Conservation (phyloP, 2,329 filamentous ascomycete species). For the Apiospora marii region DNA sequence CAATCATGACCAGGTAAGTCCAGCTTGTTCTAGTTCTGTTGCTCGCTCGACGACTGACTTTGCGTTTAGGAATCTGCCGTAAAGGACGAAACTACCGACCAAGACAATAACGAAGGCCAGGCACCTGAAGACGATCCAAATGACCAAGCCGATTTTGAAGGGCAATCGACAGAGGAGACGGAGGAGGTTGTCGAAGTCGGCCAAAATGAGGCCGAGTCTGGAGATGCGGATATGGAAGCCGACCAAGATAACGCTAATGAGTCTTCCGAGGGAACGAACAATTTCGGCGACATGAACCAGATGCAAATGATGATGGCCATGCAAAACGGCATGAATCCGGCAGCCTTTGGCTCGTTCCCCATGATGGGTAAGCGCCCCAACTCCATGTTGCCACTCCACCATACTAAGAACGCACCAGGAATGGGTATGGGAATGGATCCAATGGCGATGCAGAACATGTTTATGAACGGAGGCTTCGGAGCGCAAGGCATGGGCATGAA, state of each 20-base stretch:
- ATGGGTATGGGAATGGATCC: conserved; percentile 91
- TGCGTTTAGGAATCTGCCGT: background rate
- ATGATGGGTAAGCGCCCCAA: conserved; percentile 81
- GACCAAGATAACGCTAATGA: conserved; percentile 52
- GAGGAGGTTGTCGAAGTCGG: conserved; percentile 25
- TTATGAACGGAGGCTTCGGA: conserved; percentile 81
- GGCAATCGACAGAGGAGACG: conserved; percentile 25
- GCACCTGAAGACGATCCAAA: conserved; percentile 15
- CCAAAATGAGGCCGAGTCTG: conserved; percentile 41
- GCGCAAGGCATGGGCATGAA: conserved; percentile 77
- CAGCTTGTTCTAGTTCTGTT: background rate
- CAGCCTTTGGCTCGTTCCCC: conserved; percentile 65
- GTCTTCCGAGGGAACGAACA: conserved; percentile 67
- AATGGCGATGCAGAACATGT: conserved; percentile 76
- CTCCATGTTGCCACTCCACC: conserved; percentile 7
- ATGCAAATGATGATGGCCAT: conserved; percentile 85
- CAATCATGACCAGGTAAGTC: conserved; percentile 30
- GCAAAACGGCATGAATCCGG: conserved; percentile 70
- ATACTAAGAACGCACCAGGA: conserved; percentile 52
- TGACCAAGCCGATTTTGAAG: conserved; percentile 29
- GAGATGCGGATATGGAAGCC: conserved; percentile 40
- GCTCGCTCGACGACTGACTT: background rate
- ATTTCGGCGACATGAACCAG: conserved; percentile 71
- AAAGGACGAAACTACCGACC: conserved; percentile 16
- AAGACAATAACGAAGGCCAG: conserved; percentile 27